Base-by-base conservation (phyloP, 148 eudicot species). In the Fagopyrum esculentum region DNA sequence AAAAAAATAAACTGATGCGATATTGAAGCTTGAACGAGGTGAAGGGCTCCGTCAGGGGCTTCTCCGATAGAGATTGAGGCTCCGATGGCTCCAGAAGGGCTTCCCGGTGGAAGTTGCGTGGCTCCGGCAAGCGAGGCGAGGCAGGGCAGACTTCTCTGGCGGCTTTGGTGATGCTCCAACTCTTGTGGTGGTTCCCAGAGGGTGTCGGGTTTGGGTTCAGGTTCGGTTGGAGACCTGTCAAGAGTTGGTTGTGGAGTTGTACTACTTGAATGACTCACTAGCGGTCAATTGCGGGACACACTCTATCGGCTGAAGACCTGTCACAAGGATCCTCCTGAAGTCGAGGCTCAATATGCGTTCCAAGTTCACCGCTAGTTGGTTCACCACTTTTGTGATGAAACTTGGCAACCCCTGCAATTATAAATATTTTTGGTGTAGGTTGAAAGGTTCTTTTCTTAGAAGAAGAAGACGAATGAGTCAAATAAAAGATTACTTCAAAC, bases 281-380 rank as follows among this genome's bases (percentile, higher is more conserved):
- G 6, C 26, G 5, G 94, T 89, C 80, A 30, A 71, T 16, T 52
- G 69, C 2, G 98, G 98, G 45, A 88, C 81, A 77, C 97, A 91
- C 29, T 93, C 97, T 68, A 93, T 69, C 9, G 98, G 97, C 51
- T 87, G 85, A 43, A 93, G 64, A 4, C 87, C 55, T 40, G 89
- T 82, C 72, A 91, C 95, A 0, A 80, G 83, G 51, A 93, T 71
- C 77, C 82, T 91, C 68, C 74, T 81, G 57, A 88, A 87, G 50
- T 97, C 97, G 64, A 91, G 73, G 0, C 17, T 64, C 7, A 83
- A 79, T 5, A 93, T 79, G 2, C 91, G 78, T 74, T 83, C 76
- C 49, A 93, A 45, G 80, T 91, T 77, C 70, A 70, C 5, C 2
- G 71, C 78, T 2, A 88, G 85, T 82, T 91, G 91, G 55, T 81